Base-by-base conservation (phyloP, 2,329 filamentous ascomycete species). In the Aspergillus niger region DNA sequence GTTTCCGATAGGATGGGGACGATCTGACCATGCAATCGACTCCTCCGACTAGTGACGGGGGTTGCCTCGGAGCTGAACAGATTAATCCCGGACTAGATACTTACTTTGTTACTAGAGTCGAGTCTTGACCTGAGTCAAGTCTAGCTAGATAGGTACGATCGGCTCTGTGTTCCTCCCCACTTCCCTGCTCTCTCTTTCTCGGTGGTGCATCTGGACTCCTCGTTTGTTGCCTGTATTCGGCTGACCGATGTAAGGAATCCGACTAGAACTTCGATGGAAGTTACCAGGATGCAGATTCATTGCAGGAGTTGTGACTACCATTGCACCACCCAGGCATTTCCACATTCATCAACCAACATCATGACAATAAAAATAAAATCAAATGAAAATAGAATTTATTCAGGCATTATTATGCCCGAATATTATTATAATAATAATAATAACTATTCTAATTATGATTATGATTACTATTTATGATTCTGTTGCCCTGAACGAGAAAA, bases 181-280 rank as follows among this genome's bases (percentile, higher is more conserved):
- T 55, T 28, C 39, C 52, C 24, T 55, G 52, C 38, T 44, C 39
- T 55, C n/a, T 38, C 39, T 20, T 28, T 39, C 36, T 24, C 22
- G 26, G 51, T 39, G 38, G 36, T 20, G 24, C 24, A 41, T 44
- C 52, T 55, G 44, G 52, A 36, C 32, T 36, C 5, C 20, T 36
- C 38, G 43, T 55, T 49, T 28, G 47, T 49, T 49, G 50, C 52
- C 44, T 26, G 58, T 51, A 48, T 52, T 49, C 43, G 39, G 48
- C 49, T 50, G 50, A 43, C 47, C 47, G 47, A 57, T 49, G 59
- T 58, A 61, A 61, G 59, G 59, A 61, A 61, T 38, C 28, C 24
- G 48, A 44, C 59, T 61, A 61, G 59, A 61, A 61, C 39, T 49
- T 61, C 49, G 55, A 61, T 55, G 30, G 55, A 61, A 57, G 32